Evolutionary conservation across 2,329 filamentous ascomycete genomes (phyloP), one percentile per base, ranked within the genome.

Genomic region (Trichoderma breve): DNA sequence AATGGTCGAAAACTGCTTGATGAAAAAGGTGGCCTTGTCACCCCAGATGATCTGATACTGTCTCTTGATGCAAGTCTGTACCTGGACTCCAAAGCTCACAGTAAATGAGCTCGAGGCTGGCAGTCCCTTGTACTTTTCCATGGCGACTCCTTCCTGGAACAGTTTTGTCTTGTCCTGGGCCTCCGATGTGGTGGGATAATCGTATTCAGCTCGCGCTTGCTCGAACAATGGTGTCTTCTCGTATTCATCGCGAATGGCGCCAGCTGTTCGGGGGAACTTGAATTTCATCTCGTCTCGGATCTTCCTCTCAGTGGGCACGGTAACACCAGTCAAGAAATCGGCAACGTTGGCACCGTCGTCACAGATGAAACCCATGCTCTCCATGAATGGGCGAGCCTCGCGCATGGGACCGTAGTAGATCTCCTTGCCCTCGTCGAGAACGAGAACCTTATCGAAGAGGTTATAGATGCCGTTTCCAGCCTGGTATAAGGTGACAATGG

Each of bases 391-490:
- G 5, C 84, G 81, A 0, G 91, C 91, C 73, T 90, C 83, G 6
- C 84, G 80, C 74, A 84, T 82, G 0, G 89, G 85, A 0, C 91
- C 91, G 74, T 91, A 92, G 81, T 86, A 93, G 60, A 92, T 85
- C 75, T 92, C 79, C 73, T 89, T 88, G 61, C 91, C 91, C 71
- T 89, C 86, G 61, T 92, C 90, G 4, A 93, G 84, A 9, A 93
- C 86, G 0, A 92, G 83, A 0, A 92, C 90, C 76, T 92, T 93
- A 78, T 93, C 90, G 77, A 93, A 92, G 0, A 90, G 84, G 30
- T 91, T 83, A 77, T 91, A 92, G 72, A 93, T 92, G 28, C 87
- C 89, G 70, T 93, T 91, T 6, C 89, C 89, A 3, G 91, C 91
- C 77, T 93, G 91, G 77, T 93, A 93, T 0, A 92, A 82, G 0